Evolutionary conservation across 371 early-diverging fungal species (phyloP).

Genomic region (Chytridium lagenaria): DNA sequence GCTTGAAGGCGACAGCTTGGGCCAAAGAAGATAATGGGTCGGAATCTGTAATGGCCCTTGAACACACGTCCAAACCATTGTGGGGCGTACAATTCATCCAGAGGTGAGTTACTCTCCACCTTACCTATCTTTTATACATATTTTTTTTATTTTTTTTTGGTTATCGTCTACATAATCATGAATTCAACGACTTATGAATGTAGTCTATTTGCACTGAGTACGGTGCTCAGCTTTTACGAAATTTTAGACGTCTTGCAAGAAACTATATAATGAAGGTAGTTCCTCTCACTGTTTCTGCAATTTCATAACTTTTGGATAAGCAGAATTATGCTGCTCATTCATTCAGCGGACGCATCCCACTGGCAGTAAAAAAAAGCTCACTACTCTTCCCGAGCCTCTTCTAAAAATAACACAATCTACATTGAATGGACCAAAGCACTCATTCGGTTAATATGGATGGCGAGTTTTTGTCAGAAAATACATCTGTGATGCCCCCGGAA

Average conservation of each 20-base stretch:
- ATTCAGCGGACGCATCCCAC: too few species aligned
- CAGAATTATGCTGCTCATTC: not conserved
- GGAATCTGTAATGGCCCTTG: constrained; percentile 80
- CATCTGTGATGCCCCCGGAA: not conserved
- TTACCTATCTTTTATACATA: not conserved
- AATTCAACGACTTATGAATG: not conserved
- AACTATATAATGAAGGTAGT: constrained; percentile 36
- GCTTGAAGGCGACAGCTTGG: constrained; percentile 63
- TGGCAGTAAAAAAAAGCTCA: too few species aligned
- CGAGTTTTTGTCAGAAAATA: too few species aligned
- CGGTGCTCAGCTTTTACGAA: constrained; percentile 72
- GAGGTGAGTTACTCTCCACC: constrained; percentile 56
- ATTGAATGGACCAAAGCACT: too few species aligned
- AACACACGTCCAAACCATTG: constrained; percentile 72
- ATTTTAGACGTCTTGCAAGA: constrained; percentile 69
- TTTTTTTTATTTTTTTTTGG: not conserved
- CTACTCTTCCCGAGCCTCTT: too few species aligned
- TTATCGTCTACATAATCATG: not conserved
- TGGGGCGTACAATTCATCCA: constrained; percentile 98
- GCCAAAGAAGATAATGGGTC: constrained; percentile 55
- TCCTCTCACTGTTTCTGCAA: not conserved
- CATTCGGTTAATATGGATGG: too few species aligned
- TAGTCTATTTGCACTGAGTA: constrained; percentile 83
- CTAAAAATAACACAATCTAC: too few species aligned
- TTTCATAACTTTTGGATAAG: not conserved